These are phyloP conservation scores for Corchorus capsularis DNA, from an alignment of 345 rosid genomes.

Conservation along the genomic window DNA sequence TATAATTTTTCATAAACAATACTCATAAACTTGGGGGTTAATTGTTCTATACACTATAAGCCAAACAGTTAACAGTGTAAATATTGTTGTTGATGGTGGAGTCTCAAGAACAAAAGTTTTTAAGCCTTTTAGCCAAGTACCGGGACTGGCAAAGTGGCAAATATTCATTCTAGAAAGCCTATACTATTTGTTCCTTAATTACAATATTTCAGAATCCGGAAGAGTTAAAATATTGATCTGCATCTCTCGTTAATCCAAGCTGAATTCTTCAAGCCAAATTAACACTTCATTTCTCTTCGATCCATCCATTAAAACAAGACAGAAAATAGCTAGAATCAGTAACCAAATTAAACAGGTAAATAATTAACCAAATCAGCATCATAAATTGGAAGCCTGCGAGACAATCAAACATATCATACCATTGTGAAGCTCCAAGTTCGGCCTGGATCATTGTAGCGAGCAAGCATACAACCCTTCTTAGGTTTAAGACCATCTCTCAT, in stretches of 20 bases:
- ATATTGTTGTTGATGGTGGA: too few species aligned
- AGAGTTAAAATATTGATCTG: not conserved
- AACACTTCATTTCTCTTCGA: constrained; percentile 17
- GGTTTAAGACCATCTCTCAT: constrained; percentile 58
- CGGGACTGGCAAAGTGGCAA: too few species aligned
- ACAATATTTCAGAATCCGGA: not conserved
- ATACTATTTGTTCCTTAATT: too few species aligned
- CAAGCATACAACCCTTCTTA: constrained; percentile 64
- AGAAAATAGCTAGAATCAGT: not conserved
- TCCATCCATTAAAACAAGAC: too few species aligned
- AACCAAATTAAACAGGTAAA: not conserved
- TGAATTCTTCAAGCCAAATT: constrained; percentile 10
- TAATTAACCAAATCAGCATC: not conserved
- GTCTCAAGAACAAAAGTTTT: too few species aligned
- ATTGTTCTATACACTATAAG: too few species aligned
- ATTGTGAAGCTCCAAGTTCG: constrained; percentile 67
- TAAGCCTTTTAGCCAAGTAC: too few species aligned
- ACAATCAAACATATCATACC: constrained; percentile 49
- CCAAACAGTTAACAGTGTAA: too few species aligned
- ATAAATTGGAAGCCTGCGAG: too few species aligned
- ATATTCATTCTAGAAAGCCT: too few species aligned
- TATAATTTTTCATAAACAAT: too few species aligned
- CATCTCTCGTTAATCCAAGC: not conserved
- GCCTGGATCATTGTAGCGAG: constrained; percentile 93
- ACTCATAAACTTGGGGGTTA: too few species aligned